Conservation (phyloP, 2,329 filamentous ascomycete genomes). For the Fusarium haematococcum region DNA sequence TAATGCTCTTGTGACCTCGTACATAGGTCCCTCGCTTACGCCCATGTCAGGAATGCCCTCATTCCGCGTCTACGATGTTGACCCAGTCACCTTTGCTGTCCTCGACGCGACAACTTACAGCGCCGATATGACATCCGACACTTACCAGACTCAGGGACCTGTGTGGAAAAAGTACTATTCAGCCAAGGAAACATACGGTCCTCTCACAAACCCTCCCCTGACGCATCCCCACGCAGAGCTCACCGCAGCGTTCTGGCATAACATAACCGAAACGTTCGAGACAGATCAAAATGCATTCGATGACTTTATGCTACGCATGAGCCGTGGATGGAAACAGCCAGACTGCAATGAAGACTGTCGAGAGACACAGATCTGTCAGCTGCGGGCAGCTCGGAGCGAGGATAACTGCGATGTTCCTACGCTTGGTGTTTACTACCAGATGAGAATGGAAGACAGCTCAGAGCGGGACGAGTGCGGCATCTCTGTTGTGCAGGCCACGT, state of each 20-base stretch:
- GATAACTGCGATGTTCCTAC: conserved; percentile 61
- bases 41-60: conserved; percentile 67
- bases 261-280: conserved; percentile 63
- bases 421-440: conserved; percentile 51
- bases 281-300: conserved; percentile 57
- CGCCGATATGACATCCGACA: conserved; percentile 60
- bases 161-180: conserved; percentile 69
- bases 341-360: conserved; percentile 58
- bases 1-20: conserved; percentile 63
- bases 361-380: conserved; percentile 61
- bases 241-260: conserved; percentile 70
- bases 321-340: conserved; percentile 57
- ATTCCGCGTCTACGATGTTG: conserved; percentile 69
- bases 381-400: conserved; percentile 64
- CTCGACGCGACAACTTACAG: conserved; percentile 66
- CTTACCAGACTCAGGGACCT: conserved; percentile 59
- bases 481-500: conserved; percentile 42
- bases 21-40: conserved; percentile 66
- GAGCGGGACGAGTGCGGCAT: conserved; percentile 47
- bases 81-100: conserved; percentile 67
- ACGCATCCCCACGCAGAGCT: conserved; percentile 56
- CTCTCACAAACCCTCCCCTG: conserved; percentile 56
- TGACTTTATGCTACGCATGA: conserved; percentile 60
- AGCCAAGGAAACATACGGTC: conserved; percentile 65
- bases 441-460: conserved; percentile 33